Base-by-base conservation (phyloP, 306 rosid species). In the Vigna radiata region DNA sequence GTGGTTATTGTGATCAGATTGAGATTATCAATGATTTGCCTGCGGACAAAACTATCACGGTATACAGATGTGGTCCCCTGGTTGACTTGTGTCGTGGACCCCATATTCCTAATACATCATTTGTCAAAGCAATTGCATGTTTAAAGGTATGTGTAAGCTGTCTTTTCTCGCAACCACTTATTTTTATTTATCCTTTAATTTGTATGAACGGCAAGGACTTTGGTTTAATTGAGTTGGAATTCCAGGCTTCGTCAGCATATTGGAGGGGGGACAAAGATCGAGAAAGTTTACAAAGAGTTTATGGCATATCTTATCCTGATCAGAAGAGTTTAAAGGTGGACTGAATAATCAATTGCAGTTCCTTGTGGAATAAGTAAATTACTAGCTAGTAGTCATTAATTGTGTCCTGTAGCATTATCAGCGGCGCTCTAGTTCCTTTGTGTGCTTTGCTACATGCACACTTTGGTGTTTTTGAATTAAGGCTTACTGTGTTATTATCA, bases 31-130 rank as follows among this genome's bases (percentile, higher is more conserved):
- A 92, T 36, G 98, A 94, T 83, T 85, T 94, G 78, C 95, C 98
- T 3, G 91, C 87, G 27, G 98, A 92, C 83, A 92, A 90, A 82
- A 91, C 98, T 27, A 94, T 94, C 78, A 94, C 98, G 1, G 98
- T 94, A 31, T 94, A 94, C 73, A 90, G 97, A 88, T 94, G 98
- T 84, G 98, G 98, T 68, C 96, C 96, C 29, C 82, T 94, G 70
- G 92, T 94, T 80, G 98, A 94, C 83, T 87, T 94, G 79, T 94
- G 98, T 73, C 96, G 98, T 70, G 98, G 98, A 39, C 98, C 97
- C 4, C 98, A 94, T 83, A 94, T 94, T 84, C 98, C 98, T 59
- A 94, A 87, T 79, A 94, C 98, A 62, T 92, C 98, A 46, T 92
- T 94, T 85, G 98, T 94, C 83, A 94, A 90, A 77, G 96, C 98